phyloP scores from a whole-genome alignment of 2,329 filamentous ascomycete species.

The Colletotrichum truncatum region DNA sequence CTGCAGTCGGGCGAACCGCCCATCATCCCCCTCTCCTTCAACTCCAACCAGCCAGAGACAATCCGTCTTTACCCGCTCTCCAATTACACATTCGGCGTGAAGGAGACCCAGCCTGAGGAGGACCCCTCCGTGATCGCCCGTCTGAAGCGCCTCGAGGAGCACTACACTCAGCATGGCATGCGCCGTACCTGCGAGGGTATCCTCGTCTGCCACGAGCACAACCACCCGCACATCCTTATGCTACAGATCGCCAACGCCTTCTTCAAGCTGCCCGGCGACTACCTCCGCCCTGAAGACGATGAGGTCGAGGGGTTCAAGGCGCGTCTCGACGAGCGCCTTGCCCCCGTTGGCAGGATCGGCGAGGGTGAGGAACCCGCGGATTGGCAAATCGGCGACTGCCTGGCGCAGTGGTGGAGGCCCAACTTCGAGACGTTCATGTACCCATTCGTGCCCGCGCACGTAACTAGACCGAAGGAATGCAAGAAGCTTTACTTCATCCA shows the following conservation, averaged over 20 bases:
- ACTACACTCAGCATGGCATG: slow-evolving; percentile 94
- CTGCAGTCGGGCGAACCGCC: slow-evolving; percentile 84
- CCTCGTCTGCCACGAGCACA: slow-evolving; percentile 98
- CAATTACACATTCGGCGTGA: slow-evolving; percentile 99
- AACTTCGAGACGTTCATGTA: slow-evolving; percentile 99
- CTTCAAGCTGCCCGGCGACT: slow-evolving; percentile 98
- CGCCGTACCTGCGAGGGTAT: slow-evolving; percentile 96
- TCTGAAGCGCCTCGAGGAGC: slow-evolving; percentile 93
- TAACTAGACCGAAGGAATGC: slow-evolving; percentile 96
- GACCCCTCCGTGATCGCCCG: slow-evolving; percentile 95
- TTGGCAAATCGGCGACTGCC: slow-evolving; percentile 93
- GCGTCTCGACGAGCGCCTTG: slow-evolving; percentile 90
- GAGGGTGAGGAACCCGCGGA: slow-evolving; percentile 86
- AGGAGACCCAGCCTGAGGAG: slow-evolving; percentile 97
- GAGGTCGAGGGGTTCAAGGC: slow-evolving; percentile 96
- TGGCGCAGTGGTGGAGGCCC: slow-evolving; percentile 98
- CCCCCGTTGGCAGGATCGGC: slow-evolving; percentile 86
- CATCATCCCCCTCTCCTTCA: slow-evolving; percentile 83
- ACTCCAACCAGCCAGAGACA: slow-evolving; percentile 86
- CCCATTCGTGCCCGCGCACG: slow-evolving; percentile 94
- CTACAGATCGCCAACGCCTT: slow-evolving; percentile 99
- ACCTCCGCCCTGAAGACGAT: slow-evolving; percentile 87
- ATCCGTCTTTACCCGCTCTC: slow-evolving; percentile 94
- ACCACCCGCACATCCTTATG: slow-evolving; percentile 98
- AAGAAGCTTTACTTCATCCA: slow-evolving; percentile 99